These are phyloP conservation scores for Phytopythium chamaehyphon DNA, from an alignment of 352 stramenopile genomes.

Conservation along the genomic window DNA sequence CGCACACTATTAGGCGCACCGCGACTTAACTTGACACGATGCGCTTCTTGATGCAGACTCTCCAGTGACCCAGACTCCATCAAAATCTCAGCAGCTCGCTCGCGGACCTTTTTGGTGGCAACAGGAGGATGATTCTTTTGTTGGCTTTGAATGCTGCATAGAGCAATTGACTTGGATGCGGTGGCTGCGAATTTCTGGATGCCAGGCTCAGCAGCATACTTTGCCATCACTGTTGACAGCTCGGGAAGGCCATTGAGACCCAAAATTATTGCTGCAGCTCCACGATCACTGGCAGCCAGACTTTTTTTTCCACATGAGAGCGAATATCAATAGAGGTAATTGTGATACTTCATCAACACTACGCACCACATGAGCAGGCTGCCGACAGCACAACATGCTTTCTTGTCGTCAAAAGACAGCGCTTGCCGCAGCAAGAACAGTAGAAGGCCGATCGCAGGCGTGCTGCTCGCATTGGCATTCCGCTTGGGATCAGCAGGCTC, in stretches of 20 bases:
- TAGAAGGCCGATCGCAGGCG: constrained; percentile 60
- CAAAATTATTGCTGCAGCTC: constrained; percentile 46
- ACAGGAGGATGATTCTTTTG: constrained; percentile 6
- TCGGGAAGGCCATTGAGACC: constrained; percentile 58
- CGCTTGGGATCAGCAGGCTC: constrained; percentile 4
- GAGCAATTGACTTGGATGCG: constrained; percentile 56
- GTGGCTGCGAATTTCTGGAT: constrained; percentile 63
- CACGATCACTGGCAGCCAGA: constrained; percentile 49
- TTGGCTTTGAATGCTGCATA: constrained; percentile 36
- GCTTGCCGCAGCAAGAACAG: constrained; percentile 70
- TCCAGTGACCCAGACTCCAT: constrained; percentile 34
- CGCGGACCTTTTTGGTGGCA: constrained; percentile 31
- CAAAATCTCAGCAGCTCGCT: constrained; percentile 37
- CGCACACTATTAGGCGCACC: neutral
- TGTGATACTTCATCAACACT: neutral
- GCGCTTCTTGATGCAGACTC: constrained; percentile 22
- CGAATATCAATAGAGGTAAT: neutral
- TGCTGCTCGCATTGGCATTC: constrained; percentile 32
- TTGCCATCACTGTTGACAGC: constrained; percentile 72
- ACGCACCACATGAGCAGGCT: constrained; percentile 71
- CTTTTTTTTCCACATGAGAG: constrained; percentile 9
- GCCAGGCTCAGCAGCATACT: constrained; percentile 57
- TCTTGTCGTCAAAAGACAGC: constrained; percentile 76
- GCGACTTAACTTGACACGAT: constrained; percentile 6
- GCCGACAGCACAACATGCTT: constrained; percentile 67